Conservation (phyloP, 371 early-diverging fungal genomes). For the Apophysomyces trapeziformis region DNA sequence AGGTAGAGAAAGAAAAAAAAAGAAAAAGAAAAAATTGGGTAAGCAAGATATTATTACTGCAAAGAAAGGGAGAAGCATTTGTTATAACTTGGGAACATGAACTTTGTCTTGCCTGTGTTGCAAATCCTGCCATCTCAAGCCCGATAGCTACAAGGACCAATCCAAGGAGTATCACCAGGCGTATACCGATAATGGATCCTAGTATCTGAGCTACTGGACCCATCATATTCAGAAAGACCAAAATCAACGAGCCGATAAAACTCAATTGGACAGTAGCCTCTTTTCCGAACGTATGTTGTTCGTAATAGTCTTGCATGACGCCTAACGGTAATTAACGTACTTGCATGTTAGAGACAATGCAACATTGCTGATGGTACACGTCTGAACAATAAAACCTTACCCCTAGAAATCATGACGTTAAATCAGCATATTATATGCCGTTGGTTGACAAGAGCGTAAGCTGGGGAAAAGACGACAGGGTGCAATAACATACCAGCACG, state of each 20-base stretch:
- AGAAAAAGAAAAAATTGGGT: too few relatives aligned
- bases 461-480: background rate
- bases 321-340: constrained; percentile 11
- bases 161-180: constrained; percentile 31
- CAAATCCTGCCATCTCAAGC: constrained; percentile 41
- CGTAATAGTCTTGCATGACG: constrained; percentile 35
- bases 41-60: too few relatives aligned
- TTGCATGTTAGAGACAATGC: background rate
- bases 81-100: background rate
- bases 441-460: too few relatives aligned
- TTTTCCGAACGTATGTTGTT: constrained; percentile 26
- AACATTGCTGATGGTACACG: background rate
- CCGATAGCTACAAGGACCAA: constrained; percentile 28
- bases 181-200: constrained; percentile 27
- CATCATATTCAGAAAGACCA: constrained; percentile 31
- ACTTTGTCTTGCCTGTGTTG: constrained; percentile 21
- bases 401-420: constrained; percentile 10
- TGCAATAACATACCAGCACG: constrained; percentile 33
- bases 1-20: too few relatives aligned
- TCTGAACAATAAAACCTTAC: constrained; percentile 12
- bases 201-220: constrained; percentile 40
- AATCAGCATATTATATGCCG: background rate
- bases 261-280: constrained; percentile 34
- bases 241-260: constrained; percentile 42
- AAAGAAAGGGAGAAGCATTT: too few relatives aligned